These are phyloP conservation scores for Emmonsiellopsis sp. DNA, from an alignment of 2,329 filamentous ascomycete species.

Conservation along the genomic window DNA sequence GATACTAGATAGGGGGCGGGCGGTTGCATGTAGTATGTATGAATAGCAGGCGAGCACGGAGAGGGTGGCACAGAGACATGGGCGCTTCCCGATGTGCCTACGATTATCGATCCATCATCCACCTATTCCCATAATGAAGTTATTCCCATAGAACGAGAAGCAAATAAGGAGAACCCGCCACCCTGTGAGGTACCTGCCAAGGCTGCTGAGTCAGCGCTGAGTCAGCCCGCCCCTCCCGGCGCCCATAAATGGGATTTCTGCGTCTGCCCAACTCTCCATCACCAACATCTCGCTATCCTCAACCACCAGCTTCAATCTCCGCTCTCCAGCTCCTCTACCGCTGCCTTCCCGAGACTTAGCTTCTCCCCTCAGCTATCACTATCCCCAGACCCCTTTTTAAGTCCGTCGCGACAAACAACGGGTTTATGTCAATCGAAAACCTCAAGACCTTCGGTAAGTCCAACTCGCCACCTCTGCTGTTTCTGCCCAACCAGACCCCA, in stretches of 20 bases:
- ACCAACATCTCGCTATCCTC: constrained; percentile 4
- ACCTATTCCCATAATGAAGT: too few species aligned
- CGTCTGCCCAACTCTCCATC: constrained; percentile 2
- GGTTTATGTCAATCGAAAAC: constrained; percentile 99
- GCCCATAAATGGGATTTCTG: constrained; percentile 4
- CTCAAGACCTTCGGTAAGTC: constrained; percentile 86
- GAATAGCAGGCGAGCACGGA: not conserved
- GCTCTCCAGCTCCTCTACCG: not conserved
- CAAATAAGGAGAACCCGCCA: not conserved
- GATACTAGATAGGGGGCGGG: not conserved
- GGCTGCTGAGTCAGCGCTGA: constrained; percentile 7
- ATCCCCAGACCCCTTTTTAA: constrained; percentile 29
- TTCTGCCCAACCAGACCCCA: not conserved
- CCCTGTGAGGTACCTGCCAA: not conserved
- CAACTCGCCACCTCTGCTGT: not conserved
- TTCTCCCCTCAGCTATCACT: constrained; percentile 17
- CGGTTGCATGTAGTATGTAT: not conserved
- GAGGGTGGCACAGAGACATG: not conserved
- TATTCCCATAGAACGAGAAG: too few species aligned
- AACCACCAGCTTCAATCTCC: constrained; percentile 1
- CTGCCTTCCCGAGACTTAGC: not conserved
- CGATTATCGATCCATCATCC: too few species aligned
- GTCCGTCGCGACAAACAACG: constrained; percentile 53
- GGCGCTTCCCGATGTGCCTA: too few species aligned
- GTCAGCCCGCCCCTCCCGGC: not conserved